Evolutionary conservation across 1,139 yeast species (phyloP).

Genomic region (Martiniozyma asiatica): DNA sequence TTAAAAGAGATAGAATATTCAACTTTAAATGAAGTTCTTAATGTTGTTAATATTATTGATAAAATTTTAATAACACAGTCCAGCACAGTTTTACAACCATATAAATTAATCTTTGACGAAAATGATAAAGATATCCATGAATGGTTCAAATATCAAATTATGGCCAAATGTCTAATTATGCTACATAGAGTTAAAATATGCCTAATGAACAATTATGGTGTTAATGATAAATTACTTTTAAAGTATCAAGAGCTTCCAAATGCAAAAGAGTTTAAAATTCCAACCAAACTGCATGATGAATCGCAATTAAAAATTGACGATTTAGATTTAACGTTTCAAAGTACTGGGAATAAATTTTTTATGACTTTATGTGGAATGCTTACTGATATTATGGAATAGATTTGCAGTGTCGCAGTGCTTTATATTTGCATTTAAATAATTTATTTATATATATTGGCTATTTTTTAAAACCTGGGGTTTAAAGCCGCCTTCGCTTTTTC

Average conservation of each 20-base stretch:
- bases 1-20: conserved; percentile 28
- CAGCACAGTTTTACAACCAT: conserved; percentile 21
- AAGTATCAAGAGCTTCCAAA: conserved; percentile 11
- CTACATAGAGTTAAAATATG: conserved; percentile 17
- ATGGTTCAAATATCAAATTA: conserved; percentile 12
- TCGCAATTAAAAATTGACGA: conserved; percentile 2
- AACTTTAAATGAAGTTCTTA: conserved; percentile 30
- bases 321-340: conserved; percentile 1
- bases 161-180: conserved; percentile 18
- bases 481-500: no score
- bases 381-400: no score
- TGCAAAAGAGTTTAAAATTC: conserved; percentile 6
- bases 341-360: no score
- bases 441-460: no score
- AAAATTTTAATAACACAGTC: conserved; percentile 23
- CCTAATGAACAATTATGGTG: conserved; percentile 19
- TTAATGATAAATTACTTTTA: conserved; percentile 18
- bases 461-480: no score
- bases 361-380: no score
- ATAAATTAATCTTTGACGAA: conserved; percentile 14
- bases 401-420: no score
- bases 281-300: conserved; percentile 1
- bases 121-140: conserved; percentile 10
- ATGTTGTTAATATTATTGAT: conserved; percentile 16
- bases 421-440: no score